These are phyloP conservation scores for Penicillium expansum DNA, from an alignment of 2,329 filamentous ascomycete species.

Conservation along the genomic window DNA sequence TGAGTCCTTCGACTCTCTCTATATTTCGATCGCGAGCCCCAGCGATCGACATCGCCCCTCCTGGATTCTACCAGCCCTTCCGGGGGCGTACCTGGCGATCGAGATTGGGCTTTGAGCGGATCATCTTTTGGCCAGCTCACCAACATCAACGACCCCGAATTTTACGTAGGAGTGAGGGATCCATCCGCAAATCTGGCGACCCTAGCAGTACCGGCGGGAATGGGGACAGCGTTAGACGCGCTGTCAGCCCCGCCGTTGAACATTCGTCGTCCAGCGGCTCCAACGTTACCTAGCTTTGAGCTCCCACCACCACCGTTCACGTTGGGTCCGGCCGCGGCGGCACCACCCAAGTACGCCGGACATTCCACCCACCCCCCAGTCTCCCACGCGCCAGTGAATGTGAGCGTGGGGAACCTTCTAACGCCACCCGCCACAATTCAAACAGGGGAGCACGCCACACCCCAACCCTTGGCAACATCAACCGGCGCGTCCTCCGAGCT, in stretches of 20 bases:
- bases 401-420: constrained; percentile 60
- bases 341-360: constrained; percentile 51
- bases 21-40: constrained; percentile 28
- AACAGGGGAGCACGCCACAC: constrained; percentile 46
- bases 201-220: constrained; percentile 59
- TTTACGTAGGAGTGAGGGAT: constrained; percentile 40
- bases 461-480: constrained; percentile 56
- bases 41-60: constrained; percentile 44
- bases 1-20: constrained; percentile 13
- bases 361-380: constrained; percentile 30
- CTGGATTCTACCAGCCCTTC: constrained; percentile 50
- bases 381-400: constrained; percentile 47
- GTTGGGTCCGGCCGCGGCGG: constrained; percentile 45
- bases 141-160: constrained; percentile 37
- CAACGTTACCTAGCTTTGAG: constrained; percentile 66
- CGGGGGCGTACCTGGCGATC: constrained; percentile 48
- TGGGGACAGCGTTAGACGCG: constrained; percentile 61
- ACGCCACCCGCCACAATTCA: constrained; percentile 61
- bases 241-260: constrained; percentile 66
- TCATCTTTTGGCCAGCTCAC: constrained; percentile 29
- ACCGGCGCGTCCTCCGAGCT: constrained; percentile 31
- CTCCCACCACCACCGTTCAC: constrained; percentile 59
- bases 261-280: constrained; percentile 67
- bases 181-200: constrained; percentile 60
- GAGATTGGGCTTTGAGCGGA: constrained; percentile 47